Conservation (phyloP, 495 filamentous ascomycete genomes). For the Hapsidospora chrysogenum region DNA sequence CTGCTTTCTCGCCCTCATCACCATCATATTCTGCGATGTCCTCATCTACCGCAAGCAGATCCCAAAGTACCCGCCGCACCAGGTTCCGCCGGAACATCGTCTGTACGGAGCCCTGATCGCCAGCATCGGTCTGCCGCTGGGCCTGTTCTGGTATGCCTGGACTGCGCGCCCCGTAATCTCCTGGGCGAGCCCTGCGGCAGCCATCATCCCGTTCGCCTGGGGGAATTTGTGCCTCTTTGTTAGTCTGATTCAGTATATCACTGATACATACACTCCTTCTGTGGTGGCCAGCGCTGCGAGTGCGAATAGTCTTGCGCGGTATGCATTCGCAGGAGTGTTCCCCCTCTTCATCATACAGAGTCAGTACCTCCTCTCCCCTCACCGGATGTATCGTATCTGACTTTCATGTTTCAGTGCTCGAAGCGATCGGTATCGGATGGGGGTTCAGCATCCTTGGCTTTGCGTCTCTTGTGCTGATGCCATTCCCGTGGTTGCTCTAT, state of each 20-base stretch:
- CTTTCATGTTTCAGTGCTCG: too few relatives aligned
- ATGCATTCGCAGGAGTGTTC: conserved; percentile 43
- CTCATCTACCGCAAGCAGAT: conserved; percentile 18
- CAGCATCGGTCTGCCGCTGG: conserved; percentile 33
- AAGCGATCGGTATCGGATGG: too few relatives aligned
- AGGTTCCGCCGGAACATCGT: conserved; percentile 34
- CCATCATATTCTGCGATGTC: conserved; percentile 24
- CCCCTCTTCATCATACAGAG: conserved; percentile 44
- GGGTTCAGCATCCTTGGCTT: too few relatives aligned
- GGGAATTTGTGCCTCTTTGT: conserved; percentile 25
- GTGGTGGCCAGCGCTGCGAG: conserved; percentile 44
- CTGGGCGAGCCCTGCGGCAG: conserved; percentile 19
- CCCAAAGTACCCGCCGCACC: conserved; percentile 9
- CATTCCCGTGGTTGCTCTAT: too few relatives aligned
- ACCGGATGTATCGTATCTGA: too few relatives aligned
- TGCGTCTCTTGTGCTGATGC: too few relatives aligned
- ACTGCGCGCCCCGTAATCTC: conserved; percentile 16
- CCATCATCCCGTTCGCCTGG: conserved; percentile 48
- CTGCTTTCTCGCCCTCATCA: conserved; percentile 29
- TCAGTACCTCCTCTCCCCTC: too few relatives aligned
- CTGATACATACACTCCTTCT: conserved; percentile 39
- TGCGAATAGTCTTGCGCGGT: conserved; percentile 48
- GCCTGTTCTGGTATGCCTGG: conserved; percentile 33
- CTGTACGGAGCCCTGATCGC: conserved; percentile 45
- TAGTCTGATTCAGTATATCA: conserved; percentile 32